phyloP scores from a whole-genome alignment of 179 eudicot species.

The Monotropa hypopitys region DNA sequence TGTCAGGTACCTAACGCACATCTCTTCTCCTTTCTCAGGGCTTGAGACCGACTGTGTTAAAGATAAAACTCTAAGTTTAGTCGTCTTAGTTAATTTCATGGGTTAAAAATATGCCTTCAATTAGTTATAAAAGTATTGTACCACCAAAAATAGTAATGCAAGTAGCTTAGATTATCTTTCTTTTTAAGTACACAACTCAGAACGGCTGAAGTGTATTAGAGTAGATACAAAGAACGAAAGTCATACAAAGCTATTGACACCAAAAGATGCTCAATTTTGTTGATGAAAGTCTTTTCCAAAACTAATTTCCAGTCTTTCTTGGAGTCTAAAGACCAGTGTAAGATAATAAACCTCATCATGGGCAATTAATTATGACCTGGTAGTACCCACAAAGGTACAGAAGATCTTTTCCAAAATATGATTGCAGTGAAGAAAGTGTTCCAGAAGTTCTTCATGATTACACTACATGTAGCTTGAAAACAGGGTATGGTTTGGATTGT shows the following conservation, averaged over 20 bases:
- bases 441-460: not conserved
- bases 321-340: not conserved
- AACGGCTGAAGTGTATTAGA: no score
- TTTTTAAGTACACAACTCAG: not conserved
- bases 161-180: not conserved
- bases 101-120: not conserved
- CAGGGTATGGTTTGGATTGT: not conserved
- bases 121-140: not conserved
- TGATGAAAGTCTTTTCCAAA: not conserved
- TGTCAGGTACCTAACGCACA: no score
- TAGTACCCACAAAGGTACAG: not conserved
- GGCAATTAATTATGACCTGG: not conserved
- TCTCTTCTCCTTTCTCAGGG: no score
- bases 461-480: not conserved
- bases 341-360: not conserved
- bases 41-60: no score
- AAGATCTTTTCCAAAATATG: not conserved
- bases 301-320: not conserved
- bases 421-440: not conserved
- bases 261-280: not conserved
- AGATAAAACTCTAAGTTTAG: no score
- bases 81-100: not conserved
- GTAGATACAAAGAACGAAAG: no score
- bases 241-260: not conserved
- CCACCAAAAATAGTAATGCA: not conserved